These are phyloP conservation scores for Starmerella kuoi DNA, from an alignment of 805 yeast species.

Conservation along the genomic window DNA sequence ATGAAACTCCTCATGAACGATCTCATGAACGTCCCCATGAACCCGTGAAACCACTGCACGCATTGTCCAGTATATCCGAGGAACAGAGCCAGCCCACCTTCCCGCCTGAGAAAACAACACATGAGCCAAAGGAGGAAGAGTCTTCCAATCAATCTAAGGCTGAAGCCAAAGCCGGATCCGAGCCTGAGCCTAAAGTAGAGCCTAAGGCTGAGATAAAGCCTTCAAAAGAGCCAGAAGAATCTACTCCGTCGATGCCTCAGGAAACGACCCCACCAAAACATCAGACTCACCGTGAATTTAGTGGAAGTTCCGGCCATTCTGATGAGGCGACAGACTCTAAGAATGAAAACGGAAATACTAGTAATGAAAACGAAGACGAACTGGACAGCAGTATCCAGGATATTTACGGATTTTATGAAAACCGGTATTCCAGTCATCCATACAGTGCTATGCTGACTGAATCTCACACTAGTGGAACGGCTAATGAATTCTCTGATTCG, in stretches of 20 bases:
- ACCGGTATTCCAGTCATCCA: slow-evolving; percentile 19
- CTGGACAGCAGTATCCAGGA: slow-evolving; percentile 16
- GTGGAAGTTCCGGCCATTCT: neutral
- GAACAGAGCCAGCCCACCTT: neutral
- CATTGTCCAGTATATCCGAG: neutral
- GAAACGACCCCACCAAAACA: neutral
- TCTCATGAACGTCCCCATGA: neutral
- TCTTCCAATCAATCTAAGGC: neutral
- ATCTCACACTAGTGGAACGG: neutral
- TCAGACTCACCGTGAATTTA: neutral
- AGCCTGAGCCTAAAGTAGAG: neutral
- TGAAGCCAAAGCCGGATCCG: neutral
- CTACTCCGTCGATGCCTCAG: neutral
- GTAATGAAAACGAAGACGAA: neutral
- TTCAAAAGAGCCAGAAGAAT: neutral
- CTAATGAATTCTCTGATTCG: slow-evolving; percentile 19
- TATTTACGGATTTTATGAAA: slow-evolving; percentile 24
- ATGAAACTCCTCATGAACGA: neutral
- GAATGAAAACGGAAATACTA: neutral
- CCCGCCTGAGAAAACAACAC: neutral
- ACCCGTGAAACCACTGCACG: neutral
- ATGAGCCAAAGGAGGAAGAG: neutral
- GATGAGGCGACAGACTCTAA: neutral
- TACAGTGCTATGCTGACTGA: slow-evolving; percentile 16
- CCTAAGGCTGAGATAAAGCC: neutral